Evolutionary conservation across 495 filamentous ascomycete species (phyloP), one percentile per base, ranked within the genome.

Genomic region (Aspergillus leporis): DNA sequence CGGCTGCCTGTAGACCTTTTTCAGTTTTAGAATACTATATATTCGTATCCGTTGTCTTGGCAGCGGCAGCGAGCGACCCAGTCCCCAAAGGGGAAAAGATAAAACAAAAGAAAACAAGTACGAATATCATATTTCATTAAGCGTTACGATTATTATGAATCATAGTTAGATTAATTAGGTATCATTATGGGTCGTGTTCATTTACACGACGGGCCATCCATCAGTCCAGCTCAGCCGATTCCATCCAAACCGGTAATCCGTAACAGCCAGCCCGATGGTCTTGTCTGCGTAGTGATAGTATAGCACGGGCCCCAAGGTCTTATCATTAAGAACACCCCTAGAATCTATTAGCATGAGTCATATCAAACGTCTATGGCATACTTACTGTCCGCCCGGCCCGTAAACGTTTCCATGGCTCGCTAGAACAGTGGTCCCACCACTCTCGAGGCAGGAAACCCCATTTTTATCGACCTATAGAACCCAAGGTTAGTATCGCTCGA

Each of bases 281-380:
- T 80, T 87, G 60, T 84, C 74, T 25, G 82, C 66, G 55, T 89
- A 90, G 67, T 90, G 87, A 66, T 90, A 90, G 66, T 90, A 90
- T n/a, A 90, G 76, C 7, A 90, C 77, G 28, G 79, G 66, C 0
- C 78, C 77, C 6, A 74, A 64, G n/a, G 66, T 61, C 4, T 69
- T 67, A 65, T 82, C 80, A 36, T 70, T 70, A 38, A 78, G 66
- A 12, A 84, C 68, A 32, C 79, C 81, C 63, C 69, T 72, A 25
- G 16, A 10, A 21, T 32, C 6, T 21, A 43, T 59, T 36, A 52
- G 56, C 23, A 46, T 25, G 7, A 47, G 18, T 9, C 19, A 4
- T 6, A 1, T 4, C 8, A 23, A 23, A 47, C 7, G 19, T 47
- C 23, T 2, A 3, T 4, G 31, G 25, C 13, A 38, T 22, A 70